Conservation (phyloP, 2,329 filamentous ascomycete species). For the Calonectria multiphialidica region DNA sequence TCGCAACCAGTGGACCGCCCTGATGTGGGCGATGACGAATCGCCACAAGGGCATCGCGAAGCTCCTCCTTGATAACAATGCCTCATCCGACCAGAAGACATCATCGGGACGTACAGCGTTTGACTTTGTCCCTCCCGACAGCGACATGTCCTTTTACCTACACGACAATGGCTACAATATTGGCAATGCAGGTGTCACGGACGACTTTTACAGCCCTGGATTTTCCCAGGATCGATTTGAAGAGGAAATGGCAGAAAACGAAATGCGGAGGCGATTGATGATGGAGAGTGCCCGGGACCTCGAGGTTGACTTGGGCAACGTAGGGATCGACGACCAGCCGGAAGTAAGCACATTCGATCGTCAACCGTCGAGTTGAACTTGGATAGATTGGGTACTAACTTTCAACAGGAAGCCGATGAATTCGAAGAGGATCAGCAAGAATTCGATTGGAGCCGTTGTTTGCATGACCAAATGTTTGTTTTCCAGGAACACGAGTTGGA, state of each 20-base stretch:
- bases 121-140: conserved; percentile 94
- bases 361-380: neutral
- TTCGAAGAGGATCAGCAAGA: conserved; percentile 91
- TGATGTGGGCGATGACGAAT: conserved; percentile 99
- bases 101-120: conserved; percentile 94
- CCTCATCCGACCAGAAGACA: conserved; percentile 95
- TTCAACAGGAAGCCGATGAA: conserved; percentile 76
- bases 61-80: conserved; percentile 89
- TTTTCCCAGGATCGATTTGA: conserved; percentile 95
- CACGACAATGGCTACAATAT: conserved; percentile 95
- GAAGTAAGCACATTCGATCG: conserved; percentile 69
- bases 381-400: conserved; percentile 9
- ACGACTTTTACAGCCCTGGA: conserved; percentile 95
- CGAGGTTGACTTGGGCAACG: conserved; percentile 94
- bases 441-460: conserved; percentile 94
- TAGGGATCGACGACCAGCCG: conserved; percentile 94
- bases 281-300: conserved; percentile 99
- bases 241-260: conserved; percentile 96
- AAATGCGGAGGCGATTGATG: conserved; percentile 96
- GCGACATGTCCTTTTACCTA: conserved; percentile 95
- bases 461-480: conserved; percentile 99
- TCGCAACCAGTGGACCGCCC: conserved; percentile 94
- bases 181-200: conserved; percentile 80
- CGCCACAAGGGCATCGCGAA: conserved; percentile 97
- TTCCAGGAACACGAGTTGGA: conserved; percentile 96